Conservation (phyloP, 495 filamentous ascomycete genomes). For the Penicillium lagena region DNA sequence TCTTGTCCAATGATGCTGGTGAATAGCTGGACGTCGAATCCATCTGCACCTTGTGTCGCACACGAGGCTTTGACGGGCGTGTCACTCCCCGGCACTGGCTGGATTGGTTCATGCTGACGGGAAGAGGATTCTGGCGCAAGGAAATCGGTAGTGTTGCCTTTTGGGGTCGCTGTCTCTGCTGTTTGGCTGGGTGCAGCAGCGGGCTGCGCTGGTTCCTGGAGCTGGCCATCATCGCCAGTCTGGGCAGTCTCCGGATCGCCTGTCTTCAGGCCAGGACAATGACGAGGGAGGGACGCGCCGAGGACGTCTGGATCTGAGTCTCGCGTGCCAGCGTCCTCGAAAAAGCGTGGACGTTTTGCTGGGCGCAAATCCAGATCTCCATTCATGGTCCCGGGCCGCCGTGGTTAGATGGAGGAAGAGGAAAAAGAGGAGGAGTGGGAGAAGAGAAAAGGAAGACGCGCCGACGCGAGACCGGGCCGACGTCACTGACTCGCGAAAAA, state of each 20-base stretch:
- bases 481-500: slow-evolving; percentile 16
- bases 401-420: slow-evolving; percentile 6
- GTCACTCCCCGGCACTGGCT: not conserved
- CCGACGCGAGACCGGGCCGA: slow-evolving; percentile 31
- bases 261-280: slow-evolving; percentile 1
- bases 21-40: slow-evolving; percentile 66
- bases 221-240: not conserved
- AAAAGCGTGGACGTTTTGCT: slow-evolving; percentile 76
- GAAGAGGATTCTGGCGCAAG: too few relatives aligned
- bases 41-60: slow-evolving; percentile 5
- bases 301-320: not conserved
- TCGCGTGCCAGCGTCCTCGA: slow-evolving; percentile 40
- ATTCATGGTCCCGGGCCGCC: slow-evolving; percentile 10
- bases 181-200: too few relatives aligned
- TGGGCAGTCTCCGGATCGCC: not conserved
- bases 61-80: not conserved
- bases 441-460: slow-evolving; percentile 32
- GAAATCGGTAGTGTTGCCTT: too few relatives aligned
- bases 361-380: slow-evolving; percentile 44
- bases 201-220: too few relatives aligned
- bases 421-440: not conserved
- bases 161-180: too few relatives aligned
- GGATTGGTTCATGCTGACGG: not conserved
- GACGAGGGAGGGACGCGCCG: slow-evolving; percentile 19
- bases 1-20: slow-evolving; percentile 63